These are phyloP conservation scores for Aspergillus awamori DNA, from an alignment of 2,329 filamentous ascomycete genomes.

Conservation along the genomic window DNA sequence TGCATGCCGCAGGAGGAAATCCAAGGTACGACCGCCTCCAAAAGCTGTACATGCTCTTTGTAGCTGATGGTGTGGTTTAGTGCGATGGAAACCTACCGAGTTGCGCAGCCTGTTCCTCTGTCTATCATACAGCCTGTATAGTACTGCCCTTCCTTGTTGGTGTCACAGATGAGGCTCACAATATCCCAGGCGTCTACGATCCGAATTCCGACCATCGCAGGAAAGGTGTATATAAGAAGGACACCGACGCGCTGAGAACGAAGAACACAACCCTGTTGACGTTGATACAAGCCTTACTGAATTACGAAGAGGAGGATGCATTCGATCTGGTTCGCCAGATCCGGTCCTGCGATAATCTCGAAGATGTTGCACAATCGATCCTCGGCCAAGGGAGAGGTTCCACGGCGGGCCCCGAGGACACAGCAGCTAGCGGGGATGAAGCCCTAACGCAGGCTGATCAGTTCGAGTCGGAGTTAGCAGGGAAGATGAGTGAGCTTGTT, in stretches of 20 bases:
- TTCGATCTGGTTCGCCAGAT: constrained; percentile 80
- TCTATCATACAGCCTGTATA: constrained; percentile 64
- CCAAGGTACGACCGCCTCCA: constrained; percentile 57
- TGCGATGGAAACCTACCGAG: constrained; percentile 90
- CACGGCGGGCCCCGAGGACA: constrained; percentile 44
- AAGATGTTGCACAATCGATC: constrained; percentile 64
- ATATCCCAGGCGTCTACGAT: constrained; percentile 80
- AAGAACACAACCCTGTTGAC: constrained; percentile 85
- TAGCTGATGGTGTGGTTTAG: constrained; percentile 34
- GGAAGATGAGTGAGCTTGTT: constrained; percentile 89
- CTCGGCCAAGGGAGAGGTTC: constrained; percentile 56
- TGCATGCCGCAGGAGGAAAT: constrained; percentile 76
- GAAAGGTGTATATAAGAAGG: constrained; percentile 96
- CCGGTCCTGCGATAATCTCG: constrained; percentile 76
- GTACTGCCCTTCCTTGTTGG: not conserved
- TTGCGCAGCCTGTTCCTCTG: constrained; percentile 93
- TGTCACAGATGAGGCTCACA: constrained; percentile 16
- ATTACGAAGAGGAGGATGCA: constrained; percentile 85
- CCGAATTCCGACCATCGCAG: constrained; percentile 93
- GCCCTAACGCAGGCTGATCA: constrained; percentile 46
- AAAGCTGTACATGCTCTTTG: not conserved
- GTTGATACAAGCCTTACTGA: constrained; percentile 89
- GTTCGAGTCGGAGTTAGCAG: constrained; percentile 79
- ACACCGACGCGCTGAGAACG: constrained; percentile 84
- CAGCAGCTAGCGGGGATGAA: constrained; percentile 36